phyloP scores from a whole-genome alignment of 331 rosid species.

The Pyracantha coccinea region DNA sequence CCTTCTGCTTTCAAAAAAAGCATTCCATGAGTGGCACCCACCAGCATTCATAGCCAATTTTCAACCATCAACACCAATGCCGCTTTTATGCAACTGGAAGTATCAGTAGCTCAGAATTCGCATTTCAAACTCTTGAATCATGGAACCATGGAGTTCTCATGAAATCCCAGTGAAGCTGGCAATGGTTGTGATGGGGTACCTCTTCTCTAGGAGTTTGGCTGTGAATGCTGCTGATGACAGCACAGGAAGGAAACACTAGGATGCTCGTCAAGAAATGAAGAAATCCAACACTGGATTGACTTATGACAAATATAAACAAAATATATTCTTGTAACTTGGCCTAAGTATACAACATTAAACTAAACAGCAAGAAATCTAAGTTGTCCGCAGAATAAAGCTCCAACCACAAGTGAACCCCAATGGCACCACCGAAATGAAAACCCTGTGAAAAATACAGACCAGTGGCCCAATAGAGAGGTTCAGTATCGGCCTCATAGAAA shows the following conservation, averaged over 20 bases:
- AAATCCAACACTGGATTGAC: neutral
- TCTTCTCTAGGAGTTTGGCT: neutral
- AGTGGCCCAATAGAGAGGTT: conserved; percentile 76
- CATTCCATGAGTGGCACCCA: neutral
- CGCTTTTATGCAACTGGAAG: neutral
- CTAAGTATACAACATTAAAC: conserved; percentile 13
- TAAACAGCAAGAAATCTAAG: conserved; percentile 24
- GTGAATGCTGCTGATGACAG: neutral
- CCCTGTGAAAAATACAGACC: conserved; percentile 89
- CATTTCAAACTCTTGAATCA: neutral
- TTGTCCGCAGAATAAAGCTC: conserved; percentile 22
- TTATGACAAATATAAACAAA: neutral
- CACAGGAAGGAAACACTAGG: neutral
- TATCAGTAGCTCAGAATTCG: too few relatives aligned
- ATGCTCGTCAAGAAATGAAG: conserved; percentile 5
- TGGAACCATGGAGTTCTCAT: neutral
- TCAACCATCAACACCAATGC: neutral
- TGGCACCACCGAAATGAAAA: conserved; percentile 35
- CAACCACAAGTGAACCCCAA: conserved; percentile 28
- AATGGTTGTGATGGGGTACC: neutral
- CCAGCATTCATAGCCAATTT: neutral
- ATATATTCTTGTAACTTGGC: neutral
- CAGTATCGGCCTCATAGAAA: conserved; percentile 86
- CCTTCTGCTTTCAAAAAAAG: neutral
- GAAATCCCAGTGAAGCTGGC: neutral